These are phyloP conservation scores for Aegilops speltoides DNA, from an alignment of 176 grass and related monocot species.

Conservation along the genomic window DNA sequence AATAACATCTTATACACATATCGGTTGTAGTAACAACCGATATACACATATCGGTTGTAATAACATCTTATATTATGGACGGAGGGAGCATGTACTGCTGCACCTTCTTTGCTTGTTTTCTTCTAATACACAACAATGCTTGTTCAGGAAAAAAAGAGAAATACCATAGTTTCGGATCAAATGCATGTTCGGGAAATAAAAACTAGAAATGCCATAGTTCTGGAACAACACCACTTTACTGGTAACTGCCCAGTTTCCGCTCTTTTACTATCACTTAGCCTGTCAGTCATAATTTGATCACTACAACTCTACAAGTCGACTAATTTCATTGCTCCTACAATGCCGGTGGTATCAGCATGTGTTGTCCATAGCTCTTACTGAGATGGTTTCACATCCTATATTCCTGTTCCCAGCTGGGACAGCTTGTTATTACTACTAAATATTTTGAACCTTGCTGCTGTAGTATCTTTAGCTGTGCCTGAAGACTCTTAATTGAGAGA, in stretches of 20 bases:
- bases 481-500: not conserved
- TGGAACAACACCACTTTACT: not conserved
- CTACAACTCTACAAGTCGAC: not conserved
- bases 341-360: not conserved
- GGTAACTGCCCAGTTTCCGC: not conserved
- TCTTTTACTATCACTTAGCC: not conserved
- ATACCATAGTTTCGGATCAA: not conserved
- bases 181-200: not conserved
- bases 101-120: not conserved
- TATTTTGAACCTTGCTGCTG: not conserved
- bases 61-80: too few species aligned
- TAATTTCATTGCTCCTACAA: not conserved
- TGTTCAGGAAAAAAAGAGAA: not conserved
- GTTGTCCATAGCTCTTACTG: not conserved
- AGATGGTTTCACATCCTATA: not conserved
- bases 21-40: too few species aligned
- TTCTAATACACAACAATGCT: not conserved
- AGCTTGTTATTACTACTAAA: not conserved
- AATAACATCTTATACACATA: too few species aligned
- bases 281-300: not conserved
- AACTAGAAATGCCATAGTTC: not conserved
- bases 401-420: not conserved
- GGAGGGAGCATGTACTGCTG: not conserved
- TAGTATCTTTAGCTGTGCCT: not conserved
- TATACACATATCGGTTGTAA: too few species aligned